Evolutionary conservation across 805 yeast genomes (phyloP), one percentile per base, ranked within the genome.

Genomic region (Suhomyces sp.): DNA sequence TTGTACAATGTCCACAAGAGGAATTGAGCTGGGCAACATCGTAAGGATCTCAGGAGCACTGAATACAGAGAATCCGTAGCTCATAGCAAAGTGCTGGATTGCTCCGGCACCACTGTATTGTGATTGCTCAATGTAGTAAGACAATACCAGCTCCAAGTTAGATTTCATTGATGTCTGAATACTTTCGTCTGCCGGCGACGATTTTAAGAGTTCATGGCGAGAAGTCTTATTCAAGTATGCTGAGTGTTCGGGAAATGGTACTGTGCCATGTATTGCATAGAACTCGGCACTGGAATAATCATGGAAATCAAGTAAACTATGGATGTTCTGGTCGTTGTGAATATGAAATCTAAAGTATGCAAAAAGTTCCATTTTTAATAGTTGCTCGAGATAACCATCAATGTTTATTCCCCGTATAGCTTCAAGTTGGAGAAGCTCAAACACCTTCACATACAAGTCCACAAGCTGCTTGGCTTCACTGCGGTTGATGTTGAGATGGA

Each of bases 241-340:
- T 1, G 43, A 20, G 15, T 46, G 41, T 6, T 8, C 44, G 3
- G 72, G 66, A 3, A 54, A 49, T 0, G 72, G 70, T 6, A 66
- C 53, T 8, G 49, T 49, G 3, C 57, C 60, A 41, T 58, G 46
- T 1, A 67, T 29, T 0, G 69, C 71, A 43, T 59, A 56, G 47
- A 58, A 60, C 46, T 75, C 79, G 3, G 77, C 76, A 4, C 66
- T 53, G 5, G 69, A 62, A 52, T 53, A 72, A 52, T 75, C 79
- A 7, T 60, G 53, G 10, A 57, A 53, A 1, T 60, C 60, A 5
- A 67, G 58, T 29, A 67, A 47, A 1, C 37, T 15, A 15, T 39
- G 17, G 9, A 53, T 44, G 10, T 35, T 44, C 7, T 24, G 17
- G 8, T 35, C 41, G 8, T 44, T 19, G 20, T 22, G 27, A 9